phyloP scores from a whole-genome alignment of 1,284 basidiomycete genomes.

The Melampsora abietis-canadensis region DNA sequence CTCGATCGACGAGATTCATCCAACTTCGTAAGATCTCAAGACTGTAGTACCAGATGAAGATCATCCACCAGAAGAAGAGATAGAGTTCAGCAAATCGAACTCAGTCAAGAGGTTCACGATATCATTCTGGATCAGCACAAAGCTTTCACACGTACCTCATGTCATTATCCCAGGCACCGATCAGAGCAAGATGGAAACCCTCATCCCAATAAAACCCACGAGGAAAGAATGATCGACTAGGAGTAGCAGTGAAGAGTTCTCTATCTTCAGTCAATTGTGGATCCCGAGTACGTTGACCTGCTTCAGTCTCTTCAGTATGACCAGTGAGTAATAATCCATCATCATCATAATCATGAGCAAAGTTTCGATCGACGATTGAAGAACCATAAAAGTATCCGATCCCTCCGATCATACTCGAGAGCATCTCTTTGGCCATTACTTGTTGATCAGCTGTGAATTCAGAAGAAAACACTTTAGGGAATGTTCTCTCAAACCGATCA shows the following conservation, averaged over 20 bases:
- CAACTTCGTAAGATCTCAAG: slow-evolving; percentile 83
- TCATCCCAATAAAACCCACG: slow-evolving; percentile 98
- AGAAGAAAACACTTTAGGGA: slow-evolving; percentile 61
- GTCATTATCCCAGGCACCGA: slow-evolving; percentile 87
- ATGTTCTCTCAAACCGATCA: slow-evolving; percentile 65
- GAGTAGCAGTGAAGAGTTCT: slow-evolving; percentile 82
- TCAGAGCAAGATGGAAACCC: slow-evolving; percentile 86
- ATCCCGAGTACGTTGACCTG: slow-evolving; percentile 48
- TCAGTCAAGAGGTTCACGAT: no score
- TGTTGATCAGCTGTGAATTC: slow-evolving; percentile 57
- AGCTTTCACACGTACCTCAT: slow-evolving; percentile 61
- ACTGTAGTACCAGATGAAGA: slow-evolving; percentile 54
- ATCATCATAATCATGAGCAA: slow-evolving; percentile 78
- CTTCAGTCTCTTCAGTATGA: slow-evolving; percentile 54
- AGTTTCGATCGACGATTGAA: slow-evolving; percentile 77
- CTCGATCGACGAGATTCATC: slow-evolving; percentile 82
- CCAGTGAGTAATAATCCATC: slow-evolving; percentile 54
- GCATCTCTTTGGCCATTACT: slow-evolving; percentile 77
- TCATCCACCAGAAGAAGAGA: no score
- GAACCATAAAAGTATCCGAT: slow-evolving; percentile 92
- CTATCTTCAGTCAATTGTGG: slow-evolving; percentile 69
- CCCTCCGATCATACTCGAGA: slow-evolving; percentile 82
- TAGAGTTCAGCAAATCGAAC: no score
- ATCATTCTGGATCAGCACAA: neutral
- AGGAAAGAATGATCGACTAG: slow-evolving; percentile 90